These are phyloP conservation scores for Pseudofabraea citricarpa DNA, from an alignment of 2,329 filamentous ascomycete species.

Conservation along the genomic window DNA sequence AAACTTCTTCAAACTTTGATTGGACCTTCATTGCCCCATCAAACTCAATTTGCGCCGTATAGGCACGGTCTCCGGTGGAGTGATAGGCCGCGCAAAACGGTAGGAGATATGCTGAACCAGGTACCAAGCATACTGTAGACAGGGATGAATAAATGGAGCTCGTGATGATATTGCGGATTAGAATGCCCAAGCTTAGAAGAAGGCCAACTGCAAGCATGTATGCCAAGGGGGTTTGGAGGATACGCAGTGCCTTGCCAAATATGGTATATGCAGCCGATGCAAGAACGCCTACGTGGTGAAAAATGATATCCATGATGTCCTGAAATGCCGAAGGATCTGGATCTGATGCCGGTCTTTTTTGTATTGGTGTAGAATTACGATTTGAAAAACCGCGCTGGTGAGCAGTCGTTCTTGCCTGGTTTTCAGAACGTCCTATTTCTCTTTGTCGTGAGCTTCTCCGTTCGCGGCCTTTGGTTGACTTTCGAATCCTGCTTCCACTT, in stretches of 20 bases:
- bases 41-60: constrained; percentile 49
- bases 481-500: constrained; percentile 13
- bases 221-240: constrained; percentile 60
- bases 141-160: constrained; percentile 56
- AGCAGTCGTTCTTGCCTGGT: constrained; percentile 9
- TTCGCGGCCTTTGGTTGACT: constrained; percentile 12
- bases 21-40: constrained; percentile 72
- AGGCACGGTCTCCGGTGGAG: constrained; percentile 16
- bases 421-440: constrained; percentile 17
- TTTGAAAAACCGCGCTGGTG: neutral
- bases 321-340: constrained; percentile 5
- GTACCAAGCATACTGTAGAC: constrained; percentile 65
- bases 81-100: constrained; percentile 51
- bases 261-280: constrained; percentile 49
- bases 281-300: constrained; percentile 15
- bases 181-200: constrained; percentile 50
- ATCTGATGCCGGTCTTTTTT: neutral
- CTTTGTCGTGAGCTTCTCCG: constrained; percentile 15
- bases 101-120: constrained; percentile 57
- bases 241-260: constrained; percentile 52
- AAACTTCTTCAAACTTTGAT: constrained; percentile 69
- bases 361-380: neutral
- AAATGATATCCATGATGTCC: constrained; percentile 16
- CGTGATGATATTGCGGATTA: constrained; percentile 58
- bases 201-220: constrained; percentile 58